Evolutionary conservation across 148 eudicot genomes (phyloP).

Genomic region (Nyssa sinensis): DNA sequence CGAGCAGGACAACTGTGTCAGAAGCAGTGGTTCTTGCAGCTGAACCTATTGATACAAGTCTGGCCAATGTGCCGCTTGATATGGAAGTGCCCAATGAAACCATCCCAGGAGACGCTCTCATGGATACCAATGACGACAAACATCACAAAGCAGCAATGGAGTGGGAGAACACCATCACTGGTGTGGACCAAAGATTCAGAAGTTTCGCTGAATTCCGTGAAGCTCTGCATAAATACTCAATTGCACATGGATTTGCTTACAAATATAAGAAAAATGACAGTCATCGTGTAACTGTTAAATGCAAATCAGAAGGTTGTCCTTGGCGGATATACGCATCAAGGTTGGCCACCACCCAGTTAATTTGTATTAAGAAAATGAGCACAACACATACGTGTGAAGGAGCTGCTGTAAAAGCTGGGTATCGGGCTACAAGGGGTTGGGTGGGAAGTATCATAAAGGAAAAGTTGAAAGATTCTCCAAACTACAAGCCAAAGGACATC

Average conservation of each 20-base stretch:
- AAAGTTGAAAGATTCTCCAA: conserved; percentile 49
- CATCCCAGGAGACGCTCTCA: conserved; percentile 11
- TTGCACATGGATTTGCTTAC: conserved; percentile 51
- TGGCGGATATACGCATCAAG: conserved; percentile 54
- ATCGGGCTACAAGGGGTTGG: conserved; percentile 43
- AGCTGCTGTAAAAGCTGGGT: conserved; percentile 31
- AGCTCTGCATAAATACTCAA: conserved; percentile 42
- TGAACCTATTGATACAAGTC: conserved; percentile 26
- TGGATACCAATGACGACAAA: conserved; percentile 15
- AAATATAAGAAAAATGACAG: conserved; percentile 48
- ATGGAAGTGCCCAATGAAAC: conserved; percentile 25
- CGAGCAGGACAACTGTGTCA: conserved; percentile 58
- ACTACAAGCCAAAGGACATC: conserved; percentile 52
- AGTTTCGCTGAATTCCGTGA: conserved; percentile 47
- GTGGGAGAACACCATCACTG: conserved; percentile 48
- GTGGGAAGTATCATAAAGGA: conserved; percentile 51
- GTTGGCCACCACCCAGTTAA: conserved; percentile 38
- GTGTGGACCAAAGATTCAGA: conserved; percentile 51
- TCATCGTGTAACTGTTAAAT: conserved; percentile 45
- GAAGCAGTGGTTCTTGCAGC: conserved; percentile 40
- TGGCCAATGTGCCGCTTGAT: conserved; percentile 30
- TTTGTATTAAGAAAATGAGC: conserved; percentile 47
- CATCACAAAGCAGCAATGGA: conserved; percentile 32
- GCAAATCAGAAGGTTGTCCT: conserved; percentile 51
- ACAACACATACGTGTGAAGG: conserved; percentile 44